A percentile compares a stretch with the other conserved stretches of the same genome.
These are phyloP conservation scores for Chalciporus chontae DNA, from an alignment of 768 basidiomycete species.

Conservation along the genomic window DNA sequence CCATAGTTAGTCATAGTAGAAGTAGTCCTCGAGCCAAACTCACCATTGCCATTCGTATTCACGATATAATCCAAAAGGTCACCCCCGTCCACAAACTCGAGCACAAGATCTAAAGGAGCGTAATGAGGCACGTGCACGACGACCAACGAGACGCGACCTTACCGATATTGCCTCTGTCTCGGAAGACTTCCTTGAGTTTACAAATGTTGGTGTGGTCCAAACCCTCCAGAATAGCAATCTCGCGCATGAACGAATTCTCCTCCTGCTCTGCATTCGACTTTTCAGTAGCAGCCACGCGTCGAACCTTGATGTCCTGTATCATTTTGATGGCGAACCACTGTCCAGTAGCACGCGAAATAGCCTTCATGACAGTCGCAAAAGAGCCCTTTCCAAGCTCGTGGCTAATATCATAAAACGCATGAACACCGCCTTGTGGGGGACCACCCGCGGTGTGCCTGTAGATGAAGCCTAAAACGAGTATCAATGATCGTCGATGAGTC, in stretches of 20 bases:
- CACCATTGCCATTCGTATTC: conserved; percentile 56
- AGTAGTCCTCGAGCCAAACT: conserved; percentile 21
- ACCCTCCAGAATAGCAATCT: conserved; percentile 74
- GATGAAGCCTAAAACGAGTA: conserved; percentile 52
- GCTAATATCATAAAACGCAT: conserved; percentile 62
- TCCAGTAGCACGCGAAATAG: conserved; percentile 67
- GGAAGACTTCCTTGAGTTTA: conserved; percentile 71
- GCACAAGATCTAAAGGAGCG: conserved; percentile 59
- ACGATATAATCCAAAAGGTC: conserved; percentile 84
- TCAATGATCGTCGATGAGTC: not conserved
- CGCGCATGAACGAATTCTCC: conserved; percentile 51
- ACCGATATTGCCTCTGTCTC: conserved; percentile 63
- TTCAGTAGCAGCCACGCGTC: conserved; percentile 33
- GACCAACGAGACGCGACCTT: conserved; percentile 18
- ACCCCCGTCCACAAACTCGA: conserved; percentile 85
- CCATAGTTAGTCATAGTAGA: not conserved
- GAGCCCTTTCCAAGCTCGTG: conserved; percentile 83
- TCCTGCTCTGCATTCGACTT: conserved; percentile 28
- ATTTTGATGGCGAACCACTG: conserved; percentile 86
- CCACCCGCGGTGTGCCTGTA: conserved; percentile 62
- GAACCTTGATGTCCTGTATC: conserved; percentile 55
- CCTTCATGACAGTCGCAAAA: conserved; percentile 88
- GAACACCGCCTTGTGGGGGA: conserved; percentile 49
- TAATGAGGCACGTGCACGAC: conserved; percentile 19
- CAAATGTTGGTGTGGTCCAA: conserved; percentile 84